Evolutionary conservation across 768 basidiomycete species (phyloP).

Genomic region (Tulasnella sp.): DNA sequence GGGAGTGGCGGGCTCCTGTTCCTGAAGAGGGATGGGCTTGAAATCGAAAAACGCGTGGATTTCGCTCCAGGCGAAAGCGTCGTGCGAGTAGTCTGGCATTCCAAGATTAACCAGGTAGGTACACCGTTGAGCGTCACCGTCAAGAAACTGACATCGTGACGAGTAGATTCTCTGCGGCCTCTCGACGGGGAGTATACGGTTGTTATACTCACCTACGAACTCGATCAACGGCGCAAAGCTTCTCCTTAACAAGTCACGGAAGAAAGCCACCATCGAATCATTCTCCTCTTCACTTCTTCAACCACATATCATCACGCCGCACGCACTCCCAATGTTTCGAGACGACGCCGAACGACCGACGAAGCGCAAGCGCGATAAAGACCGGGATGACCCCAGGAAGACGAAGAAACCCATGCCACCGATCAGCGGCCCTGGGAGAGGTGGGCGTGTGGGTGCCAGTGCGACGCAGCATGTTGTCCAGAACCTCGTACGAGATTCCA

Average conservation of each 20-base stretch:
- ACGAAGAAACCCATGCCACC: constrained; percentile 86
- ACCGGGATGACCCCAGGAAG: constrained; percentile 79
- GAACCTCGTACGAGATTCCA: constrained; percentile 81
- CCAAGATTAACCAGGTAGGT: constrained; percentile 90
- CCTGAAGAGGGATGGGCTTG: constrained; percentile 55
- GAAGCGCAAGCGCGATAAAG: constrained; percentile 85
- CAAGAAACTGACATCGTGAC: background rate
- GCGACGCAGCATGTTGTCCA: constrained; percentile 96
- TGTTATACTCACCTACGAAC: constrained; percentile 82
- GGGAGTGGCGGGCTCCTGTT: constrained; percentile 57
- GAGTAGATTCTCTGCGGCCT: constrained; percentile 73
- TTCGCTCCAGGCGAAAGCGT: constrained; percentile 36
- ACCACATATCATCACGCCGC: constrained; percentile 85
- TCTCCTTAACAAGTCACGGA: constrained; percentile 67
- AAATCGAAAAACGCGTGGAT: constrained; percentile 45
- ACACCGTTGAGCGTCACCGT: background rate
- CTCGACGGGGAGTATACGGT: constrained; percentile 75
- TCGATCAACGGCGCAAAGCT: constrained; percentile 90
- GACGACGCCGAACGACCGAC: constrained; percentile 44
- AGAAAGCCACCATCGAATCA: constrained; percentile 74
- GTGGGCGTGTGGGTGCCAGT: constrained; percentile 90
- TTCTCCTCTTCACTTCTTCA: constrained; percentile 75
- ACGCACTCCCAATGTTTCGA: constrained; percentile 83
- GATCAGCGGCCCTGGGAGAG: constrained; percentile 82
- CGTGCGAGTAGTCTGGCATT: constrained; percentile 88